Evolutionary conservation across 495 filamentous ascomycete species (phyloP).

Genomic region (Chlorociboria aeruginascens): DNA sequence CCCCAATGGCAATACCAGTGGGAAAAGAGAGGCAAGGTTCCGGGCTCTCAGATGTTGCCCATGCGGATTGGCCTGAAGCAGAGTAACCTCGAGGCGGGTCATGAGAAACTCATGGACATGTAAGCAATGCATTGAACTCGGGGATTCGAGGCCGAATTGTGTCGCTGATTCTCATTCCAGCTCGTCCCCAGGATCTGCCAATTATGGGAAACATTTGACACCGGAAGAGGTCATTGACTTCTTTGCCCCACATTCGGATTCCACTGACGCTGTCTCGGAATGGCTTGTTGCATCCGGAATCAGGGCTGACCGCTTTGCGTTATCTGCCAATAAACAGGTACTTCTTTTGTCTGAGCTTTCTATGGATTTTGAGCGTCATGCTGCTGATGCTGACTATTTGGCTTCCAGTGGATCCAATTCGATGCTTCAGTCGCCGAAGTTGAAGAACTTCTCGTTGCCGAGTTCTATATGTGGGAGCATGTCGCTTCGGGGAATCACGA

Average conservation of each 20-base stretch:
- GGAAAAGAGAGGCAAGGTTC: slow-evolving; percentile 10
- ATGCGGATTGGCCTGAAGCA: slow-evolving; percentile 42
- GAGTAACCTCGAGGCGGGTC: slow-evolving; percentile 35
- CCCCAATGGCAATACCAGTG: slow-evolving; percentile 18
- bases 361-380: slow-evolving; percentile 10
- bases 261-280: slow-evolving; percentile 9
- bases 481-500: background rate
- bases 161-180: background rate
- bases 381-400: slow-evolving; percentile 15
- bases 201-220: slow-evolving; percentile 18
- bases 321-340: slow-evolving; percentile 15
- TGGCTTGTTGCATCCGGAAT: slow-evolving; percentile 16
- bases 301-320: slow-evolving; percentile 1
- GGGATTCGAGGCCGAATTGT: slow-evolving; percentile 4
- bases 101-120: slow-evolving; percentile 44
- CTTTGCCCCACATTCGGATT: slow-evolving; percentile 13
- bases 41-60: slow-evolving; percentile 10
- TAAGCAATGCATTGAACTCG: slow-evolving; percentile 15
- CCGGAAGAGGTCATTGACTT: slow-evolving; percentile 14
- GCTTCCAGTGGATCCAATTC: slow-evolving; percentile 11
- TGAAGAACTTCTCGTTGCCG: slow-evolving; percentile 7
- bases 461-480: slow-evolving; percentile 9
- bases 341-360: slow-evolving; percentile 8
- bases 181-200: slow-evolving; percentile 13
- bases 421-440: slow-evolving; percentile 14